Percentiles rank a stretch among this genome's conserved stretches.
Conservation (phyloP, 495 filamentous ascomycete genomes). For the Penicillium soppii region DNA sequence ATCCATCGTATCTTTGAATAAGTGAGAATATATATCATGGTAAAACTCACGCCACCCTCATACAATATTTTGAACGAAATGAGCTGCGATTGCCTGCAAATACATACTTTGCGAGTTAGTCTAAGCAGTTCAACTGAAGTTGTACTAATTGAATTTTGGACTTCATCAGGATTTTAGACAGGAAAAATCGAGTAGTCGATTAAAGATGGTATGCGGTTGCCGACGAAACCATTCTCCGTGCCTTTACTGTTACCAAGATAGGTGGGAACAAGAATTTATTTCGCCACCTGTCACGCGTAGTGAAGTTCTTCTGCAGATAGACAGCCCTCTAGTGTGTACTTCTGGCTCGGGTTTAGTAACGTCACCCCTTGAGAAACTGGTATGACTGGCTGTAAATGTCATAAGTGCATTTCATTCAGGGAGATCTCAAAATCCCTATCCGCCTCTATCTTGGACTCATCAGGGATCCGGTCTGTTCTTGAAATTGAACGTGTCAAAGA, state of each 20-base stretch:
- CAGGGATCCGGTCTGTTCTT: conserved; percentile 9
- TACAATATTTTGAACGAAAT: background rate
- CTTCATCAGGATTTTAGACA: conserved; percentile 2
- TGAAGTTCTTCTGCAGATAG: background rate
- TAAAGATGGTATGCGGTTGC: conserved; percentile 1
- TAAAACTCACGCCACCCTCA: background rate
- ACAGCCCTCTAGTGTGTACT: background rate
- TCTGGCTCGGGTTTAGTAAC: background rate
- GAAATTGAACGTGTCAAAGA: conserved; percentile 11
- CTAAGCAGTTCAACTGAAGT: conserved; percentile 1
- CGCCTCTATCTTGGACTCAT: background rate
- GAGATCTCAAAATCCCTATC: conserved; percentile 5
- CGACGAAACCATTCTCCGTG: background rate
- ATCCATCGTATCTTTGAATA: background rate
- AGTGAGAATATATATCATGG: background rate
- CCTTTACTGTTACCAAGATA: background rate
- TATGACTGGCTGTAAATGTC: background rate
- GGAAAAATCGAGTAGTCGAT: conserved; percentile 1
- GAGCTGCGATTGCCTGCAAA: background rate
- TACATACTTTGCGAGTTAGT: background rate
- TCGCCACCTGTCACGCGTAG: background rate
- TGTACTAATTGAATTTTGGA: conserved; percentile 4
- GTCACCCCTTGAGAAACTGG: background rate
- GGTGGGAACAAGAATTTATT: background rate
- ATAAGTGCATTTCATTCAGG: background rate